Percentiles rank a stretch among this genome's conserved stretches.
phyloP scores from a whole-genome alignment of 495 filamentous ascomycete species.

The Xylona heveae region DNA sequence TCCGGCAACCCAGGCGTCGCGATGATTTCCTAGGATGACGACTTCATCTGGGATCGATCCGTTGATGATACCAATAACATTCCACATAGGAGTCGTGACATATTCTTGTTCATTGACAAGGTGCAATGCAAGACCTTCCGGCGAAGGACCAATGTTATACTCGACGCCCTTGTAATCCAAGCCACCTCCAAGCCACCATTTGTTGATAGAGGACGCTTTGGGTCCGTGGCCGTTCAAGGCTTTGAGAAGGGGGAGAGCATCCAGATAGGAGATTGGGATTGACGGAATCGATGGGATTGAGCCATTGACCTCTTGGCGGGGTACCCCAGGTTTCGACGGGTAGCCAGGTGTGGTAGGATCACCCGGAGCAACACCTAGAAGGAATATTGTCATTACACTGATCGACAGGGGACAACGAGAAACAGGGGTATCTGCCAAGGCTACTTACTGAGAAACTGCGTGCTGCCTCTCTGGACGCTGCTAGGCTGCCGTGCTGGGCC shows the following conservation, averaged over 20 bases:
- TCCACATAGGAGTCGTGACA: slow-evolving; percentile 75
- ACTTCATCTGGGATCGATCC: slow-evolving; percentile 76
- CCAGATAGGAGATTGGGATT: slow-evolving; percentile 71
- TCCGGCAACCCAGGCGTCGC: slow-evolving; percentile 83
- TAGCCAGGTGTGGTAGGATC: slow-evolving; percentile 83
- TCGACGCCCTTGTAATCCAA: slow-evolving; percentile 65
- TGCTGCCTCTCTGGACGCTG: slow-evolving; percentile 82
- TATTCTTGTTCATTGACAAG: slow-evolving; percentile 80
- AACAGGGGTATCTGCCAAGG: background rate
- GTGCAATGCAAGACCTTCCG: slow-evolving; percentile 52
- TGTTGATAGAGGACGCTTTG: slow-evolving; percentile 52
- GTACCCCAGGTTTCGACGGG: slow-evolving; percentile 73
- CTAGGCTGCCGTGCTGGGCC: slow-evolving; percentile 76
- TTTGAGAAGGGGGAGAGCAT: slow-evolving; percentile 67
- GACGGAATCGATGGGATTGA: slow-evolving; percentile 75
- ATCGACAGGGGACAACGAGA: background rate
- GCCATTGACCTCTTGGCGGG: slow-evolving; percentile 45
- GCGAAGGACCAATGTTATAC: slow-evolving; percentile 83
- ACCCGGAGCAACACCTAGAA: slow-evolving; percentile 32
- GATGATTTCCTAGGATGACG: slow-evolving; percentile 83
- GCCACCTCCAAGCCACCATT: slow-evolving; percentile 50
- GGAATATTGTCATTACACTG: slow-evolving; percentile 5
- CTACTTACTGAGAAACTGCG: slow-evolving; percentile 51
- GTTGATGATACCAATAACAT: slow-evolving; percentile 87
- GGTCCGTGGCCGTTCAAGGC: slow-evolving; percentile 80